Percentiles rank a stretch among this genome's conserved stretches.
Conservation (phyloP, 2,329 filamentous ascomycete species). For the Curvularia verruculosa region DNA sequence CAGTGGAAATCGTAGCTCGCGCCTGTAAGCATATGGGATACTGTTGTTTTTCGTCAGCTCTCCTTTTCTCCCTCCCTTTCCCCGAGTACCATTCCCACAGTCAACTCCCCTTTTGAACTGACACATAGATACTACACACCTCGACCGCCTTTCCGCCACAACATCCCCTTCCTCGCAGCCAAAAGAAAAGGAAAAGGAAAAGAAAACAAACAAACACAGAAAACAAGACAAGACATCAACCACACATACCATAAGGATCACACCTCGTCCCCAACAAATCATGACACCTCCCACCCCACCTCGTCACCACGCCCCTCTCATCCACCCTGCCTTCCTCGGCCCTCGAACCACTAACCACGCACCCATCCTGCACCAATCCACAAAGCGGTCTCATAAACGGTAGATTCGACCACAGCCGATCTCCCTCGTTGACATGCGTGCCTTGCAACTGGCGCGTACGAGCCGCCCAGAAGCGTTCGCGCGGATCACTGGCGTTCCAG, state of each 20-base stretch:
- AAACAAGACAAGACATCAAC: too few relatives aligned
- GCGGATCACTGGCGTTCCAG: slow-evolving; percentile 77
- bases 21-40: slow-evolving; percentile 75
- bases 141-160: too few relatives aligned
- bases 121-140: too few relatives aligned
- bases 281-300: slow-evolving; percentile 71
- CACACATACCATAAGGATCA: slow-evolving; percentile 73
- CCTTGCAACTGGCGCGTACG: slow-evolving; percentile 80
- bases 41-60: slow-evolving; percentile 37
- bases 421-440: slow-evolving; percentile 72
- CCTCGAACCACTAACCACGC: slow-evolving; percentile 51
- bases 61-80: neutral
- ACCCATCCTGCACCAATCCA: slow-evolving; percentile 69
- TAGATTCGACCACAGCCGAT: slow-evolving; percentile 78
- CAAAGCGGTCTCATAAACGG: slow-evolving; percentile 77
- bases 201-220: neutral
- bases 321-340: slow-evolving; percentile 50
- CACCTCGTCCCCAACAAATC: slow-evolving; percentile 83
- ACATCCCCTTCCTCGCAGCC: too few relatives aligned
- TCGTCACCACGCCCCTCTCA: slow-evolving; percentile 56
- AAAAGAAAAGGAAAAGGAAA: too few relatives aligned
- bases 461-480: slow-evolving; percentile 82
- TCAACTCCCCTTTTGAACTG: too few relatives aligned
- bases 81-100: too few relatives aligned
- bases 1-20: slow-evolving; percentile 80